Evolutionary conservation across 2,329 filamentous ascomycete species (phyloP), one percentile per base, ranked within the genome.

Genomic region (Gnomoniopsis sp.): DNA sequence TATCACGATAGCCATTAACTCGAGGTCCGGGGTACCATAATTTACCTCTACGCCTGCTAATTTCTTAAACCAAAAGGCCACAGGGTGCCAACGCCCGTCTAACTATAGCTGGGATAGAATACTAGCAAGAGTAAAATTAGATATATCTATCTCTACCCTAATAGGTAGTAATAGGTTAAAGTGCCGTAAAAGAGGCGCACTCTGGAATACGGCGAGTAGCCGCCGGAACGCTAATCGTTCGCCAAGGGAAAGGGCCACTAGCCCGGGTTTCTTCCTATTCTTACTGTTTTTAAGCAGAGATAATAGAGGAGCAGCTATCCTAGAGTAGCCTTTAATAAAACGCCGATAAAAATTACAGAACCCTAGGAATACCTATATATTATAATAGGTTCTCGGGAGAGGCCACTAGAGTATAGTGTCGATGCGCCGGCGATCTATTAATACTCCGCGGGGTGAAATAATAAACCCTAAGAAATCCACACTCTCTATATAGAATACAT

Each of bases 321-420:
- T 43, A 15, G 41, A 53, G 41, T 53, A 44, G 17, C 50, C 36
- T 38, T 21, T 12, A 3, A 53, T 41, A 44, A 53, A 53, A 0
- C 53, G 48, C 6, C 52, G 56, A 26, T 66, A 64, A 22, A 64
- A 66, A 34, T 65, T 65, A 43, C 47, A 63, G 44, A 64, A 66
- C 0, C 58, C 52, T 49, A 68, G 46, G 55, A 61, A 66, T 17
- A 52, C 47, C 38, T 57, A 19, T 33, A 63, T 66, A 65, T 61
- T 23, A 8, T 30, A 22, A 41, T 17, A 53, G 26, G 36, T 46
- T n/a, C 23, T 2, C 3, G 17, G 19, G 53, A 44, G 4, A 49
- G 21, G 22, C 33, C 49, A 49, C 6, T 26, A 33, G 3, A 22
- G 3, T 6, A 56, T 38, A 49, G 36, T 34, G n/a, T 3, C 22